Conservation (phyloP, 1,139 yeast genomes). For the Suhomyces taliae region DNA sequence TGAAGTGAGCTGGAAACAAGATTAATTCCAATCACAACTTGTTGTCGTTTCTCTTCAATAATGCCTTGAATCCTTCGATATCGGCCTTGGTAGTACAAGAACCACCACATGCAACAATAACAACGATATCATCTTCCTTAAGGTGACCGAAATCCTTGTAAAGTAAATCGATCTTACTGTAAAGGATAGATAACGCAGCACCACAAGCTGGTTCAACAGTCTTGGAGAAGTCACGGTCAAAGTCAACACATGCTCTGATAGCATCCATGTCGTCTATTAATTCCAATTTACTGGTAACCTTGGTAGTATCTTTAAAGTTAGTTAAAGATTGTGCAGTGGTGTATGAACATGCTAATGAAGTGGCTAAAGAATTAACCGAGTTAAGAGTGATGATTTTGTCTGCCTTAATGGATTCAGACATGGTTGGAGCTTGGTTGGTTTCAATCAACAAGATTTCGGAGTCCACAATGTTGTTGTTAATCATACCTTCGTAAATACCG, state of each 20-base stretch:
- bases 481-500: constrained; percentile 60
- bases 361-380: constrained; percentile 55
- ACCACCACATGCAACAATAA: constrained; percentile 69
- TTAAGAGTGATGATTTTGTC: constrained; percentile 45
- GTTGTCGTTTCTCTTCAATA: constrained; percentile 16
- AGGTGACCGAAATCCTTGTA: constrained; percentile 32
- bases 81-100: constrained; percentile 35
- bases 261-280: constrained; percentile 59
- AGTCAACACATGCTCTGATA: constrained; percentile 48
- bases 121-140: constrained; percentile 48
- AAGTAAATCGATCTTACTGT: constrained; percentile 37
- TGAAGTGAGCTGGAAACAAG: no score
- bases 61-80: constrained; percentile 13
- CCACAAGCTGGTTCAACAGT: constrained; percentile 79
- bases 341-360: constrained; percentile 60
- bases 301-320: constrained; percentile 30
- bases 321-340: constrained; percentile 50
- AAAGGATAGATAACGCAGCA: constrained; percentile 58
- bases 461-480: constrained; percentile 31
- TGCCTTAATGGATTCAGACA: constrained; percentile 48
- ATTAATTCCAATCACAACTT: constrained; percentile 10
- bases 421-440: constrained; percentile 60
- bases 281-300: constrained; percentile 42
- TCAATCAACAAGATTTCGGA: constrained; percentile 38
- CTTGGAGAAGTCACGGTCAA: constrained; percentile 48